A percentile compares a stretch with the other conserved stretches of the same genome.
Evolutionary conservation across 2,329 filamentous ascomycete genomes (phyloP).

Genomic region (Colletotrichum sp.): DNA sequence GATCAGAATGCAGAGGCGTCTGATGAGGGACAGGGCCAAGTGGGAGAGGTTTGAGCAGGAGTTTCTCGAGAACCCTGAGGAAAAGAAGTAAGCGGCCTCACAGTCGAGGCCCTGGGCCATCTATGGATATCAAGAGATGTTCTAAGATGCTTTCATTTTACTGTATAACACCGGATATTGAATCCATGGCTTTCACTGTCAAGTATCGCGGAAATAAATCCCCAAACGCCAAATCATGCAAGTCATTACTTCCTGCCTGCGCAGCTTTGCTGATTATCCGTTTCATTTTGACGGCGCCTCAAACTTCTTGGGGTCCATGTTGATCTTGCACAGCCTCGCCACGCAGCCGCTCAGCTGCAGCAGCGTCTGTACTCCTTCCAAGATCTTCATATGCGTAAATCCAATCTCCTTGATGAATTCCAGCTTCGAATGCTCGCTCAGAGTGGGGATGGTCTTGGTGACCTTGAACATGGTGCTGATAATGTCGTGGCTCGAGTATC

Average conservation of each 20-base stretch:
- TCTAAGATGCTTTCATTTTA: constrained; percentile 1
- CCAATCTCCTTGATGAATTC: constrained; percentile 99
- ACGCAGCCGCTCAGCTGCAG: constrained; percentile 94
- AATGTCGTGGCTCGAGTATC: constrained; percentile 98
- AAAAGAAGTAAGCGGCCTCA: constrained; percentile 22
- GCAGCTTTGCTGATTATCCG: neutral
- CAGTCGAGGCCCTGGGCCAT: neutral
- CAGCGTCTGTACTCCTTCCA: constrained; percentile 96
- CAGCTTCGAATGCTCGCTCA: constrained; percentile 93
- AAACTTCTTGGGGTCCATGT: constrained; percentile 92
- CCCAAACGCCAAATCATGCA: constrained; percentile 39
- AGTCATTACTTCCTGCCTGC: constrained; percentile 13
- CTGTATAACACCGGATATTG: constrained; percentile 10
- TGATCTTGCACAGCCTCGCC: constrained; percentile 89
- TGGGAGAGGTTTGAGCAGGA: constrained; percentile 73
- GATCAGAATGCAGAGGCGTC: constrained; percentile 68
- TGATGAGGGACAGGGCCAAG: constrained; percentile 68
- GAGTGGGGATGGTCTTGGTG: constrained; percentile 90
- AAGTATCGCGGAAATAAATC: neutral
- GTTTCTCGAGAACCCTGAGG: constrained; percentile 48
- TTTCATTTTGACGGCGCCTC: constrained; percentile 42
- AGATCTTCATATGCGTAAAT: constrained; percentile 98
- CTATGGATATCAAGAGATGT: neutral
- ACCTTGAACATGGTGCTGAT: constrained; percentile 99
- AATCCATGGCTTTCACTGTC: constrained; percentile 1